phyloP scores from a whole-genome alignment of 2,329 filamentous ascomycete genomes.

The Pezicula rhizophila region DNA sequence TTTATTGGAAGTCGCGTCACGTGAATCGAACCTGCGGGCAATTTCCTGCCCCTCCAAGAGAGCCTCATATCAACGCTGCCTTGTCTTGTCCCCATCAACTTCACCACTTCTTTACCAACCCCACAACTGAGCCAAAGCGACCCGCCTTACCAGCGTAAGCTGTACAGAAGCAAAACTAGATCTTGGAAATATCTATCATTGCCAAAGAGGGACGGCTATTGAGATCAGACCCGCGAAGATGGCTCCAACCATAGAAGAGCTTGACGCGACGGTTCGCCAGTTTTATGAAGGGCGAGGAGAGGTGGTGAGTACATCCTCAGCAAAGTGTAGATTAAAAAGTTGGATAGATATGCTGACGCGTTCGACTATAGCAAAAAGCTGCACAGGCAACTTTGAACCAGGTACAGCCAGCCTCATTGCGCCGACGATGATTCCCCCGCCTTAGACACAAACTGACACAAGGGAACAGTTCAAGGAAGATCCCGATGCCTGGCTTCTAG shows the following conservation, averaged over 20 bases:
- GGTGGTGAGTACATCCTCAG: slow-evolving; percentile 53
- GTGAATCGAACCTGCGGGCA: no score
- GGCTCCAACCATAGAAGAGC: slow-evolving; percentile 78
- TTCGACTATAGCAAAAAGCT: slow-evolving; percentile 75
- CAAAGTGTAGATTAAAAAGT: slow-evolving; percentile 1
- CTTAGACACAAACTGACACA: slow-evolving; percentile 15
- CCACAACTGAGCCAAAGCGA: slow-evolving; percentile 10
- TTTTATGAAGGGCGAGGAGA: slow-evolving; percentile 98
- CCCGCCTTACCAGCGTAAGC: slow-evolving; percentile 19
- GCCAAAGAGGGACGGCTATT: slow-evolving; percentile 17
- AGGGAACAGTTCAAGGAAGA: slow-evolving; percentile 87
- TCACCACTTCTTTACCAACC: slow-evolving; percentile 14
- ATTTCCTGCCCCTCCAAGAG: no score
- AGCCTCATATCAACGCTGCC: no score
- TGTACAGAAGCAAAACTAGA: slow-evolving; percentile 14
- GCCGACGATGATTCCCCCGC: slow-evolving; percentile 7
- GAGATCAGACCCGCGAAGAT: slow-evolving; percentile 39
- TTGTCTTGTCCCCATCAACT: slow-evolving; percentile 6
- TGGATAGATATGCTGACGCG: slow-evolving; percentile 30
- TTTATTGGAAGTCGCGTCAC: no score
- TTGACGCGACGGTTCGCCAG: slow-evolving; percentile 91
- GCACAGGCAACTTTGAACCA: slow-evolving; percentile 90
- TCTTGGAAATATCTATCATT: slow-evolving; percentile 13
- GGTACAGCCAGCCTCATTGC: slow-evolving; percentile 45
- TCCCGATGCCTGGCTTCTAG: slow-evolving; percentile 93